Conservation (phyloP, 106 monocot genomes). For the Dioscorea alata region DNA sequence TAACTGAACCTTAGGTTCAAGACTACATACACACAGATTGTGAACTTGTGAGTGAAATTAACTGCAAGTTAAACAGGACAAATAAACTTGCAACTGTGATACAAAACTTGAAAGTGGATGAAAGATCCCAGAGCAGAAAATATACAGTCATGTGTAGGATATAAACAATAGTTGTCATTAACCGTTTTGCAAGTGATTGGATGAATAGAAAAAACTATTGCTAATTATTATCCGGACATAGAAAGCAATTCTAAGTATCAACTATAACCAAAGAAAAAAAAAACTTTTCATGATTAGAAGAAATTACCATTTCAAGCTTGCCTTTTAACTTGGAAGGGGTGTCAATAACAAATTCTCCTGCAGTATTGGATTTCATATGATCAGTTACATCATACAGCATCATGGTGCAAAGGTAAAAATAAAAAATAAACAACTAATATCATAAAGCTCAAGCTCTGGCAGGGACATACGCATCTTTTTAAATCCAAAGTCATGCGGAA, state of each 20-base stretch:
- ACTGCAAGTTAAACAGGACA: too few species aligned
- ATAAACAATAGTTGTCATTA: too few species aligned
- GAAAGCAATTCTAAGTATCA: too few species aligned
- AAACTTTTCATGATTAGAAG: background rate
- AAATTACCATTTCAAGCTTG: conserved; percentile 89
- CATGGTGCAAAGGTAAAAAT: background rate
- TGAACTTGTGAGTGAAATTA: too few species aligned
- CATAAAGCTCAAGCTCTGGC: background rate
- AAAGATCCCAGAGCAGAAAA: too few species aligned
- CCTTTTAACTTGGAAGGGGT: conserved; percentile 79
- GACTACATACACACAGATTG: too few species aligned
- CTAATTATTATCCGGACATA: too few species aligned
- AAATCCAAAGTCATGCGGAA: conserved; percentile 94
- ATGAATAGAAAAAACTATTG: background rate
- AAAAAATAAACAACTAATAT: background rate
- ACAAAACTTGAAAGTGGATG: too few species aligned
- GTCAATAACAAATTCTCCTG: conserved; percentile 89
- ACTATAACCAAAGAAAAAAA: too few species aligned
- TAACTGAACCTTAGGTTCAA: too few species aligned
- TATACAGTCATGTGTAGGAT: too few species aligned
- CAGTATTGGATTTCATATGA: background rate
- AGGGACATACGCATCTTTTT: conserved; percentile 83
- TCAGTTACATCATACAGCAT: background rate
- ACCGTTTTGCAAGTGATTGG: background rate
- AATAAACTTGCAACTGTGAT: too few species aligned